These are phyloP conservation scores for Novymonas esmeraldas DNA, from an alignment of 208 protist genomes.

Conservation along the genomic window DNA sequence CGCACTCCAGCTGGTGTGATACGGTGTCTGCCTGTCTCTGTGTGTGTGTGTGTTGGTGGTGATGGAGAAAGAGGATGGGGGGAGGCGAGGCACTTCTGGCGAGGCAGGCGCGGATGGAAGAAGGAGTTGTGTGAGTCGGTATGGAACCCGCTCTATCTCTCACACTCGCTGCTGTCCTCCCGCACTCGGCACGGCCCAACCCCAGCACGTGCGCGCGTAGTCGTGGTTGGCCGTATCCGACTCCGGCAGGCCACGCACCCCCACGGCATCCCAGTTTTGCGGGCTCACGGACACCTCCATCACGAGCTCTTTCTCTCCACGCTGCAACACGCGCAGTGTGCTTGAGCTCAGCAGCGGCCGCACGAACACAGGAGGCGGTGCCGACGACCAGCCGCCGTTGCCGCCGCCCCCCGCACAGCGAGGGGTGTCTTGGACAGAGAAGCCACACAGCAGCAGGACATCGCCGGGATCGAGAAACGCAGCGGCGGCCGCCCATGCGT, in stretches of 20 bases:
- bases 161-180: no score
- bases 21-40: no score
- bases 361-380: conserved; percentile 28
- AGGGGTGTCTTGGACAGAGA: conserved; percentile 11
- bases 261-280: conserved; percentile 45
- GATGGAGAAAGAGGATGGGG: no score
- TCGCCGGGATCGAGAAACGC: conserved; percentile 70
- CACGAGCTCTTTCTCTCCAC: conserved; percentile 36
- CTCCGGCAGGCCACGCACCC: conserved; percentile 46
- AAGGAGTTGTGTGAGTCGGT: no score
- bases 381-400: not conserved
- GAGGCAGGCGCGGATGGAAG: no score
- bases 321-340: conserved; percentile 53
- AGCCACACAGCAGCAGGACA: conserved; percentile 53
- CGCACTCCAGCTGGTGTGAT: no score
- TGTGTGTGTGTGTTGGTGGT: no score
- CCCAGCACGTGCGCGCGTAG: conserved; percentile 18
- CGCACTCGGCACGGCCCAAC: not conserved
- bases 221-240: conserved; percentile 18
- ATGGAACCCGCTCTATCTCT: no score
- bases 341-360: conserved; percentile 39
- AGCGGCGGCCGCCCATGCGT: conserved; percentile 66
- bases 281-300: conserved; percentile 69
- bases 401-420: not conserved
- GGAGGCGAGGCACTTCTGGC: no score